phyloP scores from a whole-genome alignment of 2,329 filamentous ascomycete species.

The Parascedosporium putredinis region DNA sequence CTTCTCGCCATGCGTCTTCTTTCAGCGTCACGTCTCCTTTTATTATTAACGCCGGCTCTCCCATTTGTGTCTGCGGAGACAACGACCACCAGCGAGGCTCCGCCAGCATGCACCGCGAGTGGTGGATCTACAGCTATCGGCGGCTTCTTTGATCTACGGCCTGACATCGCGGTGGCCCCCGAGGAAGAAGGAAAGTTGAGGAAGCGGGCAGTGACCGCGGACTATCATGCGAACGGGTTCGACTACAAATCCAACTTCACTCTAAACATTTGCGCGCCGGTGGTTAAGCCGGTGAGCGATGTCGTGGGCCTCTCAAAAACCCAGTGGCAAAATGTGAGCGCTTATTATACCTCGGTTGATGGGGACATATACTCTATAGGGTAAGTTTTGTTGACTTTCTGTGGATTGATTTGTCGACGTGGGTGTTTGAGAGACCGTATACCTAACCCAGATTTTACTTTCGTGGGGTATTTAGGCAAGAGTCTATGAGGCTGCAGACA shows the following conservation, averaged over 20 bases:
- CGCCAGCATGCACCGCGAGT: constrained; percentile 44
- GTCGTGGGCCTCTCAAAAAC: constrained; percentile 53
- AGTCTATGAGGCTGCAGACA: constrained; percentile 42
- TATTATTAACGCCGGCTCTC: constrained; percentile 21
- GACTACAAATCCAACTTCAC: constrained; percentile 78
- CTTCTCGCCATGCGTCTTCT: constrained; percentile 1
- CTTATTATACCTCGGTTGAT: constrained; percentile 58
- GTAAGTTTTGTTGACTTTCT: constrained; percentile 32
- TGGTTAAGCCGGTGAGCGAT: constrained; percentile 54
- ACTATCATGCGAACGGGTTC: constrained; percentile 58
- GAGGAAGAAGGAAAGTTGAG: constrained; percentile 33
- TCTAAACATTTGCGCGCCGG: constrained; percentile 67
- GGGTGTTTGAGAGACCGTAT: no score
- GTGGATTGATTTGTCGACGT: no score
- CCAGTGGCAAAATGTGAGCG: constrained; percentile 64
- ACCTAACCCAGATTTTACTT: no score
- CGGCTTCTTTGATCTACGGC: constrained; percentile 48
- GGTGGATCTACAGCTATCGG: constrained; percentile 40
- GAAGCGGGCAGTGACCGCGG: constrained; percentile 28
- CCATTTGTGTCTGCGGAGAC: constrained; percentile 21
- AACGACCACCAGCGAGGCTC: constrained; percentile 30
- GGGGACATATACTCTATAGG: constrained; percentile 66
- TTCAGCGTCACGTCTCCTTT: constrained; percentile 13
- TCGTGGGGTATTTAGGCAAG: constrained; percentile 28
- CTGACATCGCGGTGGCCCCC: constrained; percentile 35